Base-by-base conservation (phyloP, 2,329 filamentous ascomycete genomes). In the Colletotrichum neosansevieriae region DNA sequence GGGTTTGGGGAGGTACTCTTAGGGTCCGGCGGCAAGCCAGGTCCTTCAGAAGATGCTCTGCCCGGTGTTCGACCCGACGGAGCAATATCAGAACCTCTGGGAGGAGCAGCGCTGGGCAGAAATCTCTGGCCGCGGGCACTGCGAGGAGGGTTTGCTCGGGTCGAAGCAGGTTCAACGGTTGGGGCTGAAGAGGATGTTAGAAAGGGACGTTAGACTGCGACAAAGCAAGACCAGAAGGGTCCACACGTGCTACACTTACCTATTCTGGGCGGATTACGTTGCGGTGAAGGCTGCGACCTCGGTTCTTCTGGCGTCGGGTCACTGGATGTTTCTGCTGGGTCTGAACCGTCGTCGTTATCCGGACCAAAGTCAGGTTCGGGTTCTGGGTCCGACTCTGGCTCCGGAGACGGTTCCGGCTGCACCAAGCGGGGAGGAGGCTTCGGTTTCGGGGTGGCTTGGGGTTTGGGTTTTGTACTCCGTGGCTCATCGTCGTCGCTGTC, bases 181-280 rank as follows among this genome's bases (percentile, higher is more conserved):
- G 66, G 32, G 34, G 21, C 65, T 68, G 40, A 10, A 2, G 15
- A 5, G n/a, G 13, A 11, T 12, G 38, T 67, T 49, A 68, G 65
- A 34, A 66, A 60, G 62, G 24, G 62, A 60, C 49, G 38, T 24
- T 49, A 68, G 60, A 44, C 65, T 9, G 54, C 24, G 34, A 34
- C 40, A 54, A 34, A 12, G 49, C 36, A 47, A 38, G 40, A 47
- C 11, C 40, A 6, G 9, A 29, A 11, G 40, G 56, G 17, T 15
- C n/a, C 40, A 29, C 42, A 24, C 13, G 42, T 50, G 62, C 47
- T 36, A 11, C n/a, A 50, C 66, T 60, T 66, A 69, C 66, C 66
- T 21, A 6, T 50, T 60, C 34, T 42, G 40, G 24, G 15, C 11
- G 61, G 56, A 13, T 29, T 40, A 5, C 44, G 49, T 3, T 44